Conservation (phyloP, 305 asterid genomes). For the Stenogyne calaminthoides region DNA sequence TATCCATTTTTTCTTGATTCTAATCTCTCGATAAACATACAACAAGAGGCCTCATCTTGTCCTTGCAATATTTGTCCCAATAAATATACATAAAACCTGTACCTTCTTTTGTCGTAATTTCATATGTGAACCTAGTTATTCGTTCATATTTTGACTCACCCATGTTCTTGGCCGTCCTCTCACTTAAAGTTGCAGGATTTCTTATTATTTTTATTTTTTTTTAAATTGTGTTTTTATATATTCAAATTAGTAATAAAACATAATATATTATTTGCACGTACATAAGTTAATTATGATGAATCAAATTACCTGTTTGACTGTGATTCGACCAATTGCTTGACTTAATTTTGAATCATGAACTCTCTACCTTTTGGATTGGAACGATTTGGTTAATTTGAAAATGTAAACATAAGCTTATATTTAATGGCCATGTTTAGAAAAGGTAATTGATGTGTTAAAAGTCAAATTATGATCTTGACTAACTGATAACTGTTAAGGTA, state of each 20-base stretch:
- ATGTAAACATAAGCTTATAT: no score
- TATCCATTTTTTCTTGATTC: background rate
- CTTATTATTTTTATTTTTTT: background rate
- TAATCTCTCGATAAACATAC: constrained; percentile 23
- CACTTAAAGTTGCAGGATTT: constrained; percentile 26
- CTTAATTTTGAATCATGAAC: background rate
- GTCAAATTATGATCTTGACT: no score
- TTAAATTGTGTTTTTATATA: no score
- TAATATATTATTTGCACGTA: background rate
- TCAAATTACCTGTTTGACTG: background rate
- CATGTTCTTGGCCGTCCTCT: constrained; percentile 37
- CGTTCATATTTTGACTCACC: constrained; percentile 39
- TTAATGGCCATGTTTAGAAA: no score
- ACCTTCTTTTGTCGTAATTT: constrained; percentile 26
- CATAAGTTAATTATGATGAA: background rate
- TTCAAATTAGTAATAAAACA: background rate
- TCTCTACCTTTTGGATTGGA: no score
- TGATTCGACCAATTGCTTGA: background rate
- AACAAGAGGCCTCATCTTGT: constrained; percentile 28
- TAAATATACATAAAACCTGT: constrained; percentile 18
- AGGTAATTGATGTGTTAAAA: no score
- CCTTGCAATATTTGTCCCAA: constrained; percentile 28
- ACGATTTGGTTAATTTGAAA: no score
- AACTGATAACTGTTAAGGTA: no score
- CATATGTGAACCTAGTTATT: constrained; percentile 42